These are phyloP conservation scores for Thermomyces lanuginosus DNA, from an alignment of 2,329 filamentous ascomycete species.

Conservation along the genomic window DNA sequence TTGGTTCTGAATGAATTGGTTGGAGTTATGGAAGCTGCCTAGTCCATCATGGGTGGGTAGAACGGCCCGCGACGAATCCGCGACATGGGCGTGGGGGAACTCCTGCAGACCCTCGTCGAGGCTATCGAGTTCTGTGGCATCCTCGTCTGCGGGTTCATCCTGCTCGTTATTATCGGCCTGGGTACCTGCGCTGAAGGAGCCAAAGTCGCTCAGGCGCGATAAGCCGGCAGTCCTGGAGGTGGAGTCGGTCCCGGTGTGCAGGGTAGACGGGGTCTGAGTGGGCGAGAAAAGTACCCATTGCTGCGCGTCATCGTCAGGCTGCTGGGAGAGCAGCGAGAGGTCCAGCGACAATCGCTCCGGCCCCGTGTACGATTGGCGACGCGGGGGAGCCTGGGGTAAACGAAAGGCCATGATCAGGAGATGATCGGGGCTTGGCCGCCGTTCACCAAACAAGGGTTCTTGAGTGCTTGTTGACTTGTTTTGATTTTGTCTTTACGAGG, in stretches of 20 bases:
- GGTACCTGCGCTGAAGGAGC: conserved; percentile 51
- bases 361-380: neutral
- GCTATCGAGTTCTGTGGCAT: conserved; percentile 71
- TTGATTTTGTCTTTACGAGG: no score
- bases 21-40: conserved; percentile 61
- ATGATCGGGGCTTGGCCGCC: no score
- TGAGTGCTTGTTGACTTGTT: no score
- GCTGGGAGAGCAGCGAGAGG: neutral
- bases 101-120: conserved; percentile 82
- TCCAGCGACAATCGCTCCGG: neutral
- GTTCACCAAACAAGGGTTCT: no score
- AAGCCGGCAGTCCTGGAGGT: conserved; percentile 50
- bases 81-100: conserved; percentile 50
- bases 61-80: conserved; percentile 45
- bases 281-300: conserved; percentile 96
- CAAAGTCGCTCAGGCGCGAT: conserved; percentile 64
- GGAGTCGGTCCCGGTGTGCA: conserved; percentile 50
- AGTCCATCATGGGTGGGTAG: conserved; percentile 87
- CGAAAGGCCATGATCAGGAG: no score
- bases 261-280: conserved; percentile 45
- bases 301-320: conserved; percentile 60
- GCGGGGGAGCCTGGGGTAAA: neutral
- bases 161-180: conserved; percentile 29
- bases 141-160: conserved; percentile 33
- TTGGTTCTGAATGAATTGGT: conserved; percentile 54